Base-by-base conservation (phyloP, 495 filamentous ascomycete species). In the Aspergillus asperescens region DNA sequence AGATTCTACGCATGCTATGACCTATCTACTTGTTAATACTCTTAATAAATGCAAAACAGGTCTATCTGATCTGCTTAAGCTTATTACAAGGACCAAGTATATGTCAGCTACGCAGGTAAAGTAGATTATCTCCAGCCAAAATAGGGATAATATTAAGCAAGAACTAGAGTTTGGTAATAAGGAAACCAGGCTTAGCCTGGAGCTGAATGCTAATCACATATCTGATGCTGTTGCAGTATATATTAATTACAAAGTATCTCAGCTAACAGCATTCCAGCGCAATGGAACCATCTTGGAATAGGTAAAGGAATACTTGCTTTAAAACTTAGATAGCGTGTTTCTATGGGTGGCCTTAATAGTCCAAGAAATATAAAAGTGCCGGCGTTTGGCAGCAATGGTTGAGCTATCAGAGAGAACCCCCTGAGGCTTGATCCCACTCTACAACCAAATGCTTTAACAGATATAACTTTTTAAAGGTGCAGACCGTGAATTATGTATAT, bases 21-120 rank as follows among this genome's bases (percentile, higher is more conserved):
- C 15, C 0, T 48, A 47, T 13, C 32, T 54, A 0, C 10, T 54
- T 38, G 23, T 54, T 20, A 34, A 48, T 48, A 34, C 32, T 13
- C 23, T 54, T 23, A 34, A 54, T 18, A 23, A 54, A 29, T 54
- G 43, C 32, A 3, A 50, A 7, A n/a, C n/a, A 3, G 35, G 25
- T 12, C 18, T 50, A 8, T 3, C 10, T 18, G 1, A 39, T 3
- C 18, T 50, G 35, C 35, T 50, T 10, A 13, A 22, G 1, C 20
- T 50, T 1, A 28, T 50, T 19, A 40, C 47, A 12, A 12, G 13
- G 10, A 8, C 28, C 1, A 20, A 2, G 18, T 48, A 15, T 3
- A 31, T 32, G n/a, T 18, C n/a, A 47, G 2, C 43, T 9, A n/a
- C 20, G 5, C 7, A 18, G 3, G 18, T 48, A 3, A 48, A 48